These are phyloP conservation scores for Diaporthe citriasiana DNA, from an alignment of 2,329 filamentous ascomycete genomes.

Conservation along the genomic window DNA sequence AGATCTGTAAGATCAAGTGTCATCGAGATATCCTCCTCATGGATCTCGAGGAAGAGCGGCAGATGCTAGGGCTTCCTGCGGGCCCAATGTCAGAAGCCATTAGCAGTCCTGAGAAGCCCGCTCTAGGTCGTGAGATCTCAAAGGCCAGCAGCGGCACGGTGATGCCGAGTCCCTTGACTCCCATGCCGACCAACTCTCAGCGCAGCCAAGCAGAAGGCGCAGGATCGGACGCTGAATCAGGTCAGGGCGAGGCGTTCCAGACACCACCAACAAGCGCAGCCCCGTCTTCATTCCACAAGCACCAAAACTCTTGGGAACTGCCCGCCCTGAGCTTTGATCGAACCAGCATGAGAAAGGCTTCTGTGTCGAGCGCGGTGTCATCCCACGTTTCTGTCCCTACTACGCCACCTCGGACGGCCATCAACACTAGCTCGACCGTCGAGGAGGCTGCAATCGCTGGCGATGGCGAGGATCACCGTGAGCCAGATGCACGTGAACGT, in stretches of 20 bases:
- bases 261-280: constrained; percentile 61
- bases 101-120: constrained; percentile 42
- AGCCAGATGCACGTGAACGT: constrained; percentile 76
- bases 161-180: constrained; percentile 53
- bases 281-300: constrained; percentile 54
- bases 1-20: constrained; percentile 92
- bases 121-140: constrained; percentile 49
- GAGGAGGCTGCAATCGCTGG: constrained; percentile 49
- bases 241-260: constrained; percentile 61
- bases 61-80: constrained; percentile 54
- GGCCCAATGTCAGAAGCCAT: constrained; percentile 44
- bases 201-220: constrained; percentile 51
- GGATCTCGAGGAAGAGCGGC: constrained; percentile 85
- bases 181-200: constrained; percentile 50
- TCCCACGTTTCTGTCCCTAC: constrained; percentile 53
- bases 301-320: constrained; percentile 60
- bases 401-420: constrained; percentile 51
- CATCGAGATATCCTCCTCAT: constrained; percentile 89
- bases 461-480: constrained; percentile 54
- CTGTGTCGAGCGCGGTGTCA: constrained; percentile 58
- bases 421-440: constrained; percentile 50
- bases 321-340: constrained; percentile 54
- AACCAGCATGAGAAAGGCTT: constrained; percentile 55
- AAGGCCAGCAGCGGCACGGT: constrained; percentile 53
- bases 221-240: constrained; percentile 55